A percentile compares a stretch with the other conserved stretches of the same genome.
These are phyloP conservation scores for Rhodamnia rubescens DNA, from an alignment of 345 rosid species.

Conservation along the genomic window DNA sequence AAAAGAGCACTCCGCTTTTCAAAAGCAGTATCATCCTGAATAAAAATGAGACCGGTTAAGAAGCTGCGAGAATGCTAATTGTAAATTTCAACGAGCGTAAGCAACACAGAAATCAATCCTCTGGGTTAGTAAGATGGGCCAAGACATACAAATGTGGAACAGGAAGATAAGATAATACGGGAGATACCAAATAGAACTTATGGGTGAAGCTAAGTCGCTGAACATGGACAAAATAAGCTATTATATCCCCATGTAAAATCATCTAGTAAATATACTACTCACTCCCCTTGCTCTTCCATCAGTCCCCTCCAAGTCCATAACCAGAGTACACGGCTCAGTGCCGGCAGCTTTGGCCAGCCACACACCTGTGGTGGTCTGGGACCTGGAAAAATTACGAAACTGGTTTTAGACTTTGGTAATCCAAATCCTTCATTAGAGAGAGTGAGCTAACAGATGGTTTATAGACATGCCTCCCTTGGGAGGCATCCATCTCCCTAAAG, in stretches of 20 bases:
- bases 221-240: neutral
- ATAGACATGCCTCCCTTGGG: constrained; percentile 71
- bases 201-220: too few relatives aligned
- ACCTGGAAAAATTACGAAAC: constrained; percentile 20
- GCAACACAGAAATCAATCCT: too few relatives aligned
- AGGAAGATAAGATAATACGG: too few relatives aligned
- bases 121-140: too few relatives aligned
- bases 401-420: too few relatives aligned
- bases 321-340: constrained; percentile 82
- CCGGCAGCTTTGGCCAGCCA: constrained; percentile 90
- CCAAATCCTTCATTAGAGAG: neutral
- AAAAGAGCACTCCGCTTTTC: constrained; percentile 99
- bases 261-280: constrained; percentile 23
- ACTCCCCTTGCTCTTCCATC: constrained; percentile 99
- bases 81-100: too few relatives aligned
- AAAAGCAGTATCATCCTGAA: constrained; percentile 96
- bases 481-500: constrained; percentile 98
- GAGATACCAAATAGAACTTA: too few relatives aligned
- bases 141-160: too few relatives aligned
- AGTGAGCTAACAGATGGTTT: neutral
- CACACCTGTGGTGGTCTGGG: constrained; percentile 94
- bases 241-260: neutral
- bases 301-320: constrained; percentile 98
- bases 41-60: neutral
- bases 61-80: too few relatives aligned